Evolutionary conservation across 1,284 basidiomycete species (phyloP), one percentile per base, ranked within the genome.

Genomic region (Singerocomus rubriflavus): DNA sequence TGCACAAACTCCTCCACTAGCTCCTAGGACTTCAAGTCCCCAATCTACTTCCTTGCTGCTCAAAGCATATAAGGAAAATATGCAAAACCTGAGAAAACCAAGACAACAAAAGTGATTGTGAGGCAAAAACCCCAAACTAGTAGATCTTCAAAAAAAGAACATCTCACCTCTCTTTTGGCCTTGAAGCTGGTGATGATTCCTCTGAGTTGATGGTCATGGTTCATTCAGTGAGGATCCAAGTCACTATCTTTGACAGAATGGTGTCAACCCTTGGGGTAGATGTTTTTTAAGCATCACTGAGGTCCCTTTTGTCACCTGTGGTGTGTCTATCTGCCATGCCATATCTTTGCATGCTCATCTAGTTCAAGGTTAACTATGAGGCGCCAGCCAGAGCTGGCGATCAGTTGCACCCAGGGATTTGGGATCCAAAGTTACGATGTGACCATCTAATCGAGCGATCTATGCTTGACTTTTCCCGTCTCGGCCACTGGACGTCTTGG

Each of bases 301-400:
- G 13, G n/a, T 25, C 26, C 35, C 36, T 13, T 25, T 35, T 29
- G 26, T 26, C 45, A 46, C 48, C 43, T 44, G 45, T 38, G 56
- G 54, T 57, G 13, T 29, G 57, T 17, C 1, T 38, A n/a, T 27
- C 34, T 44, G 4, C 12, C 6, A 4, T 16, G 10, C 17, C 10
- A 2, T 32, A 29, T n/a, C 5, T 5, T 27, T 4, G 9, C 4
- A 7, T 37, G 27, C 55, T 57, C 27, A 60, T 32, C 14, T n/a
- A 8, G 14, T 37, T 40, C 8, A 34, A 57, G 54, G n/a, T 26
- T 45, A 35, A 30, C 4, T 40, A 14, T 45, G 54, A 59, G 25
- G 17, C 39, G 57, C 56, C 50, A 13, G 54, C 57, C 26, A 30
- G 35, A 25, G 53, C 42, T 56, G 57, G 53, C 40, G 55, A 42